Base-by-base conservation (phyloP, 1,284 basidiomycete species). In the Ustilago shanxiensis region DNA sequence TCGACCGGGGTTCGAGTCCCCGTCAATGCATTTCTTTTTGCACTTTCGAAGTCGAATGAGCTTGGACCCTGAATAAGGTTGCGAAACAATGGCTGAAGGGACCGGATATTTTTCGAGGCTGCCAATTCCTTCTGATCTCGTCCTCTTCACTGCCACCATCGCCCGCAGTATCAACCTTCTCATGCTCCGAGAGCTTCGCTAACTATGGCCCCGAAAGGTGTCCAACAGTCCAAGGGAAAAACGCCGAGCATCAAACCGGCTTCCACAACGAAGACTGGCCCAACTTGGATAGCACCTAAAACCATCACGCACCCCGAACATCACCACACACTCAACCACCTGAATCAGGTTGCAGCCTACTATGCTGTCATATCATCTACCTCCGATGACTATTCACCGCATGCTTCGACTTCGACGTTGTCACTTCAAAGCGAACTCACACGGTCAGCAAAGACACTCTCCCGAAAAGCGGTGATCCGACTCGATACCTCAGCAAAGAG, bases 1-100 rank as follows among this genome's bases (percentile, higher is more conserved):
- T 74, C 71, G 74, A 77, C 74, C 74, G 74, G 74, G 74, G 74
- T 77, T 77, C 74, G 74, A 77, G 70, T 73, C 74, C 74, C 74
- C 74, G 74, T 77, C 74, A 77, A 77, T 77, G 74, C 74, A 77
- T 29, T 35, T 28, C 44, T 55, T 22, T 44, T 44, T 44, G 14
- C 7, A 20, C 7, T 44, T 44, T 20, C 9, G 5, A 33, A 5
- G 6, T 33, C 11, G 5, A 5, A 11, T 33, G 31, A 33, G 31
- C 6, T 33, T 5, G 31, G 31, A 33, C 31, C 31, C 5, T 11
- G 31, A 33, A 33, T 6, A 33, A 11, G n/a, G n/a, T n/a, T n/a
- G n/a, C n/a, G n/a, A n/a, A n/a, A n/a, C n/a, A n/a, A n/a, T n/a
- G n/a, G n/a, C n/a, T n/a, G 41, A 57, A 45, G 1, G 49, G 45